phyloP scores from a whole-genome alignment of 1,284 basidiomycete genomes.

The Xanthoconium separans region DNA sequence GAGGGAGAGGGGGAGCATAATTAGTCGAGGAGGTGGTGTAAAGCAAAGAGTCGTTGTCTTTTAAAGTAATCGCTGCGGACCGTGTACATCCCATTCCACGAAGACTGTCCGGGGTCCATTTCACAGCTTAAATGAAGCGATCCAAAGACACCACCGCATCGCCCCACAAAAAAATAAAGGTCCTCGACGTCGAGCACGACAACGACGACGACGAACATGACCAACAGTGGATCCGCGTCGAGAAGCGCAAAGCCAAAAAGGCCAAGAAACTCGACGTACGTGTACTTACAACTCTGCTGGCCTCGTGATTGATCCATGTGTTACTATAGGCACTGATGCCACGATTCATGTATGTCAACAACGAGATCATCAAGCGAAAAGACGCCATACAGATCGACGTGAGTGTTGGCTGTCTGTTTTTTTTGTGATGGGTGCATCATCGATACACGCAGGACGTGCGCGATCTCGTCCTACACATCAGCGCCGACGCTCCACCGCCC shows the following conservation, averaged over 20 bases:
- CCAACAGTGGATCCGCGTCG: slow-evolving; percentile 66
- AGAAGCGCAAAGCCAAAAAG: slow-evolving; percentile 78
- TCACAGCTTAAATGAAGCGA: not conserved
- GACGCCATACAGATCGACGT: slow-evolving; percentile 78
- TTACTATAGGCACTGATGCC: slow-evolving; percentile 57
- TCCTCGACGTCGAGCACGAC: not conserved
- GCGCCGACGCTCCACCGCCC: slow-evolving; percentile 78
- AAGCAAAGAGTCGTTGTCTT: not conserved
- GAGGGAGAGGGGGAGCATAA: slow-evolving; percentile 14
- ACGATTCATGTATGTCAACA: slow-evolving; percentile 76
- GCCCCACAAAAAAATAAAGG: slow-evolving; percentile 35
- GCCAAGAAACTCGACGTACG: slow-evolving; percentile 61
- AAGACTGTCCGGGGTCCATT: not conserved
- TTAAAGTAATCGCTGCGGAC: not conserved
- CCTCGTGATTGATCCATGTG: not conserved
- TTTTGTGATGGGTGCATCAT: not conserved
- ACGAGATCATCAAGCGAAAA: slow-evolving; percentile 69
- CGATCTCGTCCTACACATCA: slow-evolving; percentile 77
- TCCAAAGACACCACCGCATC: not conserved
- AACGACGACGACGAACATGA: not conserved
- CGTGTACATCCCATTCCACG: not conserved
- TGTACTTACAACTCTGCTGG: not conserved
- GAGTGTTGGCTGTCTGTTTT: slow-evolving; percentile 28
- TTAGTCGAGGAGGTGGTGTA: not conserved
- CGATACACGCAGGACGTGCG: slow-evolving; percentile 65